Conservation (phyloP, 2,329 filamentous ascomycete genomes). For the Periconia digitata region DNA sequence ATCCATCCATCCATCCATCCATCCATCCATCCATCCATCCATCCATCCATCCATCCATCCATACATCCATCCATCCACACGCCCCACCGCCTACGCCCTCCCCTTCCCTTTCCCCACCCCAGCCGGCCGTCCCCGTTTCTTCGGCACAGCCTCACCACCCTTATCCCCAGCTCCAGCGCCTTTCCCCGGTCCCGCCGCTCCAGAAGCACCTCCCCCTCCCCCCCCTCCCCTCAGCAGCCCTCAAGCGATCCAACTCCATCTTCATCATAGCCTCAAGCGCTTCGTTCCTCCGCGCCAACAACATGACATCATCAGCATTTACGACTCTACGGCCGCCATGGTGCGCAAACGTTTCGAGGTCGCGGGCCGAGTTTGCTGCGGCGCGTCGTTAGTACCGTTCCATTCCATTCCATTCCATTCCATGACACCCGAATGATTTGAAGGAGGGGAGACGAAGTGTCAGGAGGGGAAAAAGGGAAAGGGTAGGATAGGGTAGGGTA, state of each 20-base stretch:
- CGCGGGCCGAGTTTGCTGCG: slow-evolving; percentile 48
- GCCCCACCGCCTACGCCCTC: slow-evolving; percentile 26
- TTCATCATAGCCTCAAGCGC: slow-evolving; percentile 77
- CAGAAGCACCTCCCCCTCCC: slow-evolving; percentile 23
- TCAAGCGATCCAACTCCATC: slow-evolving; percentile 61
- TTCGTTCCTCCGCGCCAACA: slow-evolving; percentile 84
- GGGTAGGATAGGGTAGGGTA: slow-evolving; percentile 24
- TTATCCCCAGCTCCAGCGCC: slow-evolving; percentile 11
- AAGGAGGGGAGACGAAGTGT: neutral
- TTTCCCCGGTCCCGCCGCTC: no score
- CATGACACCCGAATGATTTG: no score
- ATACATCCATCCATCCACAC: slow-evolving; percentile 4
- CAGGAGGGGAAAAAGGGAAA: neutral
- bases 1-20: neutral
- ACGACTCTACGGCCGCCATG: slow-evolving; percentile 83
- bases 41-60: neutral
- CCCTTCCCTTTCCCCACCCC: slow-evolving; percentile 16
- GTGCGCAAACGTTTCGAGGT: slow-evolving; percentile 62
- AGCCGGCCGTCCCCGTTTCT: slow-evolving; percentile 25
- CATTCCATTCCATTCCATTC: no score
- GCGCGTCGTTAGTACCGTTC: neutral
- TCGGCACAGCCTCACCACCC: slow-evolving; percentile 7
- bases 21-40: neutral
- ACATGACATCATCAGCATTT: slow-evolving; percentile 81
- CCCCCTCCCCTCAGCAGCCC: slow-evolving; percentile 29